Evolutionary conservation across 2,329 filamentous ascomycete genomes (phyloP).

Genomic region (Talaromyces sp.): DNA sequence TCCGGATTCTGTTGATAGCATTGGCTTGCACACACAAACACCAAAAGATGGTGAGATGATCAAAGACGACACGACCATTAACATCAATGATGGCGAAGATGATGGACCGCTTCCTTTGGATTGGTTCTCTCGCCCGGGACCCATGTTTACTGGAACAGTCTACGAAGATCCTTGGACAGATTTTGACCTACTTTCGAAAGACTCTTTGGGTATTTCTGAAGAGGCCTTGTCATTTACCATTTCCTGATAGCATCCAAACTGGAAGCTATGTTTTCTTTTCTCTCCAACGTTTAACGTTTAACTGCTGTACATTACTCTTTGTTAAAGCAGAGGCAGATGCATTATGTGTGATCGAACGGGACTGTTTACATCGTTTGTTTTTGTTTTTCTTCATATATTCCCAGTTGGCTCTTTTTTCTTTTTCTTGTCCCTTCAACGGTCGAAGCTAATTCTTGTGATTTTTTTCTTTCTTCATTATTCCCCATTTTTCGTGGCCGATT

Average conservation of each 20-base stretch:
- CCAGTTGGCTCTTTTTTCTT: neutral
- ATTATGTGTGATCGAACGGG: neutral
- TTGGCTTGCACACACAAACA: constrained; percentile 28
- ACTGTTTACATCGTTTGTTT: neutral
- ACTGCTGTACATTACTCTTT: constrained; percentile 3
- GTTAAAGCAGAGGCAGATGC: constrained; percentile 13
- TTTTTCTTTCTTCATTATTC: neutral
- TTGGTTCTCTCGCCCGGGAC: constrained; percentile 27
- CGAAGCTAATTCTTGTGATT: neutral
- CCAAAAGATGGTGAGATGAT: constrained; percentile 31
- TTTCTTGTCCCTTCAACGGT: neutral
- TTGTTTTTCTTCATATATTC: constrained; percentile 2
- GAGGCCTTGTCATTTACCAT: constrained; percentile 7
- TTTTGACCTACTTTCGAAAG: constrained; percentile 32
- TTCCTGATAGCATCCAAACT: neutral
- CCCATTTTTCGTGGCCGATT: neutral
- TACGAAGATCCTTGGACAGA: constrained; percentile 22
- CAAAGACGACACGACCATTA: constrained; percentile 26
- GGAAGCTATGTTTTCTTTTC: neutral
- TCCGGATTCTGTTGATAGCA: constrained; percentile 31
- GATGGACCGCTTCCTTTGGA: constrained; percentile 27
- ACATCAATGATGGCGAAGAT: constrained; percentile 19
- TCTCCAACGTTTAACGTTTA: neutral
- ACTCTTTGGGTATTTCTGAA: neutral
- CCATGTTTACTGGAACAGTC: constrained; percentile 19